These are phyloP conservation scores for Cenococcum geophilum DNA, from an alignment of 495 filamentous ascomycete species.

Conservation along the genomic window DNA sequence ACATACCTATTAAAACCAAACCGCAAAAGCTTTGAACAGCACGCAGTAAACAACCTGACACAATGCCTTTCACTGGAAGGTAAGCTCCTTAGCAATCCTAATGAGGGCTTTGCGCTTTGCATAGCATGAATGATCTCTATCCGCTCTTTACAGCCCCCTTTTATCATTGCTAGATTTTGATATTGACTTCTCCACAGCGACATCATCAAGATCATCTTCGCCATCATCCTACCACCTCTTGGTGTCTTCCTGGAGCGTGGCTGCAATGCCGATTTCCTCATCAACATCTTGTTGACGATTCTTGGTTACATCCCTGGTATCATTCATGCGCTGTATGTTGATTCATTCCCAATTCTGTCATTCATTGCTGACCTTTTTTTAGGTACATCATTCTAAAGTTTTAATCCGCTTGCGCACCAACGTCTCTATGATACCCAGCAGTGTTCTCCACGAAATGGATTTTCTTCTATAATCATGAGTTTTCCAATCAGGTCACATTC, in stretches of 20 bases:
- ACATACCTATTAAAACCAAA: no score
- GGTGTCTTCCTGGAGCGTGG: constrained; percentile 90
- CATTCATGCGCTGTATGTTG: constrained; percentile 41
- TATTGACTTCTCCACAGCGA: constrained; percentile 48
- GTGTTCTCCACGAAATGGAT: background rate
- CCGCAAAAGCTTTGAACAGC: no score
- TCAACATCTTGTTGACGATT: constrained; percentile 83
- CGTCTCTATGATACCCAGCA: constrained; percentile 27
- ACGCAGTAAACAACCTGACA: constrained; percentile 14
- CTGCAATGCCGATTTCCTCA: constrained; percentile 72
- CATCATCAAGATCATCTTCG: constrained; percentile 87
- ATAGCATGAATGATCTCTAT: background rate
- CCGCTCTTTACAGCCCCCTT: background rate
- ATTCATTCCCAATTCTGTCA: background rate
- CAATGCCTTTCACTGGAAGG: constrained; percentile 56
- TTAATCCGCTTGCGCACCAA: constrained; percentile 28
- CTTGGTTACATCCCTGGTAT: constrained; percentile 52
- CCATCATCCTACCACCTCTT: constrained; percentile 79
- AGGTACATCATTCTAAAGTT: constrained; percentile 51
- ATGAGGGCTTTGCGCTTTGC: background rate
- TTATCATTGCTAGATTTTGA: constrained; percentile 13
- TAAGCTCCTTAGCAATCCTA: constrained; percentile 30
- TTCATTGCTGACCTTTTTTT: background rate
- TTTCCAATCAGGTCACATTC: background rate
- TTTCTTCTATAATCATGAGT: background rate